Conservation (phyloP, 1,139 yeast genomes). For the Zygosaccharomyces pseudobailii region DNA sequence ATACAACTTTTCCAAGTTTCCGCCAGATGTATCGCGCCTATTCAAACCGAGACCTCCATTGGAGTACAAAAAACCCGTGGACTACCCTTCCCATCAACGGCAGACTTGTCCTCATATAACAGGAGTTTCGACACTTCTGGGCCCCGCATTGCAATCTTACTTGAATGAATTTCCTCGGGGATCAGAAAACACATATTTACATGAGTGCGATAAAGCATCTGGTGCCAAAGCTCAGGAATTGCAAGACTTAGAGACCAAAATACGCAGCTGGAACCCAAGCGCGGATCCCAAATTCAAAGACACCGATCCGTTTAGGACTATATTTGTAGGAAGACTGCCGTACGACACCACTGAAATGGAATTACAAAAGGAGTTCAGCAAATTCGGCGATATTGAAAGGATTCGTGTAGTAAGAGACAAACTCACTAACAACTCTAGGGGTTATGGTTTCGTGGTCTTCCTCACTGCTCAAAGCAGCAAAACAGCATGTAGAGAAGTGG, state of each 20-base stretch:
- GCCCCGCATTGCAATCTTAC: slow-evolving; percentile 11
- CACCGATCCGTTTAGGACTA: slow-evolving; percentile 68
- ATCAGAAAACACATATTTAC: slow-evolving; percentile 31
- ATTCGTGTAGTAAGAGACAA: slow-evolving; percentile 60
- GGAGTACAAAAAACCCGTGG: slow-evolving; percentile 49
- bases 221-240: slow-evolving; percentile 32
- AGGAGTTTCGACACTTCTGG: slow-evolving; percentile 41
- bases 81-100: slow-evolving; percentile 49
- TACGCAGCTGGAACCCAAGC: slow-evolving; percentile 50
- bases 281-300: slow-evolving; percentile 59
- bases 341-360: slow-evolving; percentile 68
- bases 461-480: slow-evolving; percentile 35
- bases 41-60: slow-evolving; percentile 72
- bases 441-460: slow-evolving; percentile 82
- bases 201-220: slow-evolving; percentile 36
- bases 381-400: slow-evolving; percentile 66
- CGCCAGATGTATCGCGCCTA: slow-evolving; percentile 57
- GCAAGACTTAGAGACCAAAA: slow-evolving; percentile 29
- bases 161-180: slow-evolving; percentile 19
- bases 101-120: slow-evolving; percentile 44
- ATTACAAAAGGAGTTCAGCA: slow-evolving; percentile 55
- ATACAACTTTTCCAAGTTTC: slow-evolving; percentile 44
- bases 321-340: slow-evolving; percentile 70
- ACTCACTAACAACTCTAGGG: slow-evolving; percentile 52
- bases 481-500: slow-evolving; percentile 50